Percentiles rank a stretch among this genome's conserved stretches.
These are phyloP conservation scores for Emmonsiellopsis sp. DNA, from an alignment of 2,329 filamentous ascomycete genomes.

Conservation along the genomic window DNA sequence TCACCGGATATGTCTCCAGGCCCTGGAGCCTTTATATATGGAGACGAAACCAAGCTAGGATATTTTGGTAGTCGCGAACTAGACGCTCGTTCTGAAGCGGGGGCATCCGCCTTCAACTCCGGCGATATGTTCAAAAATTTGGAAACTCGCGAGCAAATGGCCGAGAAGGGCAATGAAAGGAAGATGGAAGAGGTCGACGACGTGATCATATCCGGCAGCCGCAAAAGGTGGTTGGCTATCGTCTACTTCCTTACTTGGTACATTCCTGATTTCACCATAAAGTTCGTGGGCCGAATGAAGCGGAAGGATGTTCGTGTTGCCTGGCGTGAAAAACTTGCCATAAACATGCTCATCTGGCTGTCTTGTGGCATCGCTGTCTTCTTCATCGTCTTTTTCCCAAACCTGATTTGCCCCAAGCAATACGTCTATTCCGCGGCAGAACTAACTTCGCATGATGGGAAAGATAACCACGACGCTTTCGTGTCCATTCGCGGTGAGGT, in stretches of 20 bases:
- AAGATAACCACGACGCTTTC: slow-evolving; percentile 56
- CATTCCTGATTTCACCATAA: slow-evolving; percentile 75
- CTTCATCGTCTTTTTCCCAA: slow-evolving; percentile 82
- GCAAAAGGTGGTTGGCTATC: slow-evolving; percentile 83
- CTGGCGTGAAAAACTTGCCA: slow-evolving; percentile 95
- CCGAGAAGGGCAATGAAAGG: slow-evolving; percentile 88
- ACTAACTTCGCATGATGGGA: slow-evolving; percentile 64
- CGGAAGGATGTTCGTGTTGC: slow-evolving; percentile 87
- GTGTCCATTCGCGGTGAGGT: slow-evolving; percentile 82
- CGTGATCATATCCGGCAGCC: slow-evolving; percentile 63
- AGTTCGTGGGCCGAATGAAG: slow-evolving; percentile 69
- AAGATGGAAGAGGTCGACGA: slow-evolving; percentile 86
- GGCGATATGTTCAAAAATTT: slow-evolving; percentile 98
- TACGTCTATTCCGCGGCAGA: slow-evolving; percentile 76
- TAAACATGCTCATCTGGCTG: slow-evolving; percentile 96
- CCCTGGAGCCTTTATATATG: slow-evolving; percentile 54
- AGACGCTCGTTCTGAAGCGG: slow-evolving; percentile 84
- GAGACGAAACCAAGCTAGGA: slow-evolving; percentile 64
- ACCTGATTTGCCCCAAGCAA: slow-evolving; percentile 83
- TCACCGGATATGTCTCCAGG: slow-evolving; percentile 39
- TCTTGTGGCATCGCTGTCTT: slow-evolving; percentile 70
- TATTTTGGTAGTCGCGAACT: slow-evolving; percentile 76
- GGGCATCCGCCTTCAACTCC: slow-evolving; percentile 77
- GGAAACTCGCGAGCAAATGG: slow-evolving; percentile 87
- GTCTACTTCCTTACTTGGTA: slow-evolving; percentile 81